Evolutionary conservation across 352 stramenopile species (phyloP), one percentile per base, ranked within the genome.

Genomic region (Phytophthora melonis): DNA sequence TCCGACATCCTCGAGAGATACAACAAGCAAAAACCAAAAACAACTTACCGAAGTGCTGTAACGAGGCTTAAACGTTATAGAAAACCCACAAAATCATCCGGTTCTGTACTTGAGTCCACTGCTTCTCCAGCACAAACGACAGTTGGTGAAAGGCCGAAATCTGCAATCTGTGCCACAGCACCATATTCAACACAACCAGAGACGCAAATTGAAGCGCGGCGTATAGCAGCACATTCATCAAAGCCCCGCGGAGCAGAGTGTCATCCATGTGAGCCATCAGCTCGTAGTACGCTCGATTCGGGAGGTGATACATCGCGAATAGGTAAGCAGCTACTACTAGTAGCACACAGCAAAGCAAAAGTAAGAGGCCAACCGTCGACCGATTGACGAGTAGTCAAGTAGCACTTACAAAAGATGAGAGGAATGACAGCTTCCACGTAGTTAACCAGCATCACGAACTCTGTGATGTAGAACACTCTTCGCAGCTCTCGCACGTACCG

Each of bases 71-170:
- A 5, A 82, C 52, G 5, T 73, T 68, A 50, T 77, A 81, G 9
- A 80, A 63, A 8, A 88, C 64, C 68, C 75, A 88, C 55, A 81
- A 66, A 19, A 81, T 45, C 8, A 88, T 32, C 23, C 74, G 82
- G 57, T 43, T 36, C 39, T 82, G 81, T 1, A 85, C 56, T 23
- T 75, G 45, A 16, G 34, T 63, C 43, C 57, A 72, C 16, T 87
- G 71, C 16, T 53, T 73, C 23, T 70, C 55, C 16, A 89, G 56
- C 25, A 87, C 74, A 47, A 89, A 86, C n/a, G 70, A 72, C 5
- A 89, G 58, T 13, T 83, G 72, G 1, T 54, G 52, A 13, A 82
- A 16, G 8, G 66, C 43, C 0, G 73, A 77, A 23, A 89, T 25
- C 2, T 25, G 32, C 9, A 86, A 62, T 19, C 70, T 75, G 0